Base-by-base conservation (phyloP, 1,139 yeast genomes). In the Candida buenavistaensis region DNA sequence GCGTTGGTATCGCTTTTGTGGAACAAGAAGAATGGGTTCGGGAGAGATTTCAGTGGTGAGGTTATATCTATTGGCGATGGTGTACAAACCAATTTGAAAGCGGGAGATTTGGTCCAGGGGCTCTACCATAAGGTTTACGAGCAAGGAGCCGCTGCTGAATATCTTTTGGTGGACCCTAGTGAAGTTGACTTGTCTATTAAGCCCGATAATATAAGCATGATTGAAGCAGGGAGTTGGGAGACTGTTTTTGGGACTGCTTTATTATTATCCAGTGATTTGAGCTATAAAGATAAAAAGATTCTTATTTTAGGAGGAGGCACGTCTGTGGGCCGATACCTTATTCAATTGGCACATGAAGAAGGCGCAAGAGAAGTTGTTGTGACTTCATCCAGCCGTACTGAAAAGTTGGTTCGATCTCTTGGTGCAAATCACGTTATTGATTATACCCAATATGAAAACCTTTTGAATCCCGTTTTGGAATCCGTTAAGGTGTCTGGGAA, bases 281-380 rank as follows among this genome's bases (percentile, higher is more conserved):
- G 32, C 9, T 33, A 41, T 7, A 32, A 37, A 14, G 32, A 39
- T 27, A 40, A 39, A 15, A 61, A 61, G 40, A 72, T 84, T 1
- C 61, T 85, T 32, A 65, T 86, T 26, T 65, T 83, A 39, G 95
- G 95, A 28, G 92, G 84, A 10, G 78, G 86, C 4, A 77, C 94
- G 1, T 66, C 82, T n/a, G 84, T 83, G 5, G 95, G 92, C 2
- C 57, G 78, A 40, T 72, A 66, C 58, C 70, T 74, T 3, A 64
- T 79, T 19, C 88, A 82, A 51, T 49, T 84, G 14, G 72, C 80
- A 14, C 79, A 75, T 44, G 55, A 62, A 38, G 72, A 66, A 42
- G 60, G 69, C 3, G 71, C 75, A 3, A 55, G 55, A 26, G 68
- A 70, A 35, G 62, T 80, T 8, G 75, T 74, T 2, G 74, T 68